These are phyloP conservation scores for Cyclostephanos tholiformis DNA, from an alignment of 108 stramenopile genomes.

Conservation along the genomic window DNA sequence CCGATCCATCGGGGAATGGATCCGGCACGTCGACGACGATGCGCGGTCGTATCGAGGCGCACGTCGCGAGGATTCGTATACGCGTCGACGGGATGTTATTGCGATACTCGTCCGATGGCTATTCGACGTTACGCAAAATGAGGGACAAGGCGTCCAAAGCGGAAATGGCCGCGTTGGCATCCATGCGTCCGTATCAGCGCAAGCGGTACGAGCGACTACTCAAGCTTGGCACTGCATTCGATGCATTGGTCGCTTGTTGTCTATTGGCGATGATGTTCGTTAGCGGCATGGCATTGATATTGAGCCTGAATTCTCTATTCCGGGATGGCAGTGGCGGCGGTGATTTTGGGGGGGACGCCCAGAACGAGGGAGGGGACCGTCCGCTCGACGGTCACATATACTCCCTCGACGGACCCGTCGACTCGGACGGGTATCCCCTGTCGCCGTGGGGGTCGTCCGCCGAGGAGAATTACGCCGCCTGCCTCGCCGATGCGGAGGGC, in stretches of 20 bases:
- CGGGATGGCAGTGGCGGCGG: too few species aligned
- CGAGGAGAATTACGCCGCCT: slow-evolving; percentile 36
- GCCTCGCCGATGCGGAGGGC: slow-evolving; percentile 30
- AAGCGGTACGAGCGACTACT: slow-evolving; percentile 29
- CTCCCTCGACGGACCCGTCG: slow-evolving; percentile 39
- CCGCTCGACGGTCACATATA: slow-evolving; percentile 40
- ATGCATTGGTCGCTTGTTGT: slow-evolving; percentile 8
- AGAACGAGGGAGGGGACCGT: neutral
- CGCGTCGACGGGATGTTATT: neutral
- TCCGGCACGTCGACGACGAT: too few species aligned
- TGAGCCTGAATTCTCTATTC: slow-evolving; percentile 22
- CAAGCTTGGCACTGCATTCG: slow-evolving; percentile 16
- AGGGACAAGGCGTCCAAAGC: slow-evolving; percentile 25
- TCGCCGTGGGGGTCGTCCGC: slow-evolving; percentile 16
- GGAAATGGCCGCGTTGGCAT: slow-evolving; percentile 36
- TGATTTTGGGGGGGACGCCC: neutral
- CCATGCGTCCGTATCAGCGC: slow-evolving; percentile 41
- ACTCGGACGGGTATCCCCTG: slow-evolving; percentile 36
- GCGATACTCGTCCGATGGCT: slow-evolving; percentile 9
- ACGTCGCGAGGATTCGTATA: slow-evolving; percentile 13
- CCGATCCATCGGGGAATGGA: neutral
- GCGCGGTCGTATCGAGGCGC: neutral
- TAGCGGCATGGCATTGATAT: slow-evolving; percentile 21
- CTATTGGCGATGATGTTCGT: slow-evolving; percentile 30
- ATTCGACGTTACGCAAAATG: slow-evolving; percentile 18